Base-by-base conservation (phyloP, 2,329 filamentous ascomycete genomes). In the Xylaria hypoxylon region DNA sequence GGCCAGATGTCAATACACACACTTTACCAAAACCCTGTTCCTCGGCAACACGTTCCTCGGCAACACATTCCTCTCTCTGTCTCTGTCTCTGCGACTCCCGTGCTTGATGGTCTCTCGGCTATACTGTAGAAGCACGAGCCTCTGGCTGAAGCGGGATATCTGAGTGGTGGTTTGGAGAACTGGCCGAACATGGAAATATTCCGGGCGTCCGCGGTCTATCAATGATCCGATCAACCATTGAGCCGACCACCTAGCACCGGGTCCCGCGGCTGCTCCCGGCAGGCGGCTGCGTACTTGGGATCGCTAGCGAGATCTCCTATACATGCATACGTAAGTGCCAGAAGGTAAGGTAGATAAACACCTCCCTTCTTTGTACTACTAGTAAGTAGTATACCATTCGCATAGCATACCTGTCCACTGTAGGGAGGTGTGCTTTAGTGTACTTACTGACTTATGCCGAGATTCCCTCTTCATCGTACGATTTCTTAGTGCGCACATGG, bases 401-500 rank as follows among this genome's bases (percentile, higher is more conserved):
- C n/a, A 31, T 38, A 53, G 11, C 7, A 19, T 19, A n/a, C n/a
- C 26, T 35, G 50, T 40, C 47, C 22, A 48, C 44, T 48, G 31
- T 47, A 38, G 35, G 48, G 22, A 44, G 22, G 24, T 38, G 24
- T 56, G 22, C 51, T 50, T 31, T 38, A 38, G 35, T 38, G 35
- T 4, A 38, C 35, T 56, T 24, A 11, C 42, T 62, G 56, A 35
- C 48, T 60, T 35, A 26, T 60, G 42, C 66, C 63, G 59, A 64
- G 55, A 67, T 47, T 40, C 59, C 50, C 52, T 57, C 33, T 38
- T 35, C 38, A 68, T 70, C 68, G 65, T 70, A 70, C 63, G 68
- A 70, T 68, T 67, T 62, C 48, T 66, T 64, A 59, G 59, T 66
- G 57, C 60, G 55, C 52, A 55, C 53, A 62, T 68, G 55, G 51